Evolutionary conservation across 208 protist genomes (phyloP).

Genomic region (Trypanosoma brucei): DNA sequence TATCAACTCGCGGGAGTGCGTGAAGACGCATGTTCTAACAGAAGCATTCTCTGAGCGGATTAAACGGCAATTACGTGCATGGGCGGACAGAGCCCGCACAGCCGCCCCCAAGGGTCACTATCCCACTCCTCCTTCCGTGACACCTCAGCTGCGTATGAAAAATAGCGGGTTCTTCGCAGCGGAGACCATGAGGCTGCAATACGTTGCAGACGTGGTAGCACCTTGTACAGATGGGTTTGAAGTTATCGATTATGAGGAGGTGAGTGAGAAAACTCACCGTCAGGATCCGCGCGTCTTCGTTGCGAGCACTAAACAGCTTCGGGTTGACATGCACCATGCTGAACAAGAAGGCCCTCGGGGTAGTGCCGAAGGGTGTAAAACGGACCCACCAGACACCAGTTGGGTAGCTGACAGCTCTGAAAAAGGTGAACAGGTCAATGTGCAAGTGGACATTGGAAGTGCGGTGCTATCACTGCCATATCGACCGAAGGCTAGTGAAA

Average conservation of each 20-base stretch:
- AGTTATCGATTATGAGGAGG: neutral
- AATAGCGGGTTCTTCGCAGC: conserved; percentile 70
- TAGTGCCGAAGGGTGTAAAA: neutral
- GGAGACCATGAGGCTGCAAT: conserved; percentile 52
- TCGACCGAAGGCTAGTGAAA: conserved; percentile 49
- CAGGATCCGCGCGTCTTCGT: conserved; percentile 9
- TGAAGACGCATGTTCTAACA: conserved; percentile 70
- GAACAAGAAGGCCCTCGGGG: conserved; percentile 9
- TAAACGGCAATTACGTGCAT: conserved; percentile 34
- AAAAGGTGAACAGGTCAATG: conserved; percentile 38
- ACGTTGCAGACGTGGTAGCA: conserved; percentile 66
- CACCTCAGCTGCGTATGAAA: conserved; percentile 61
- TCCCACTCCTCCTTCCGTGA: conserved; percentile 52
- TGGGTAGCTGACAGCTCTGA: neutral
- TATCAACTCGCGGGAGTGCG: conserved; percentile 78
- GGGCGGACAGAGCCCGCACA: conserved; percentile 51
- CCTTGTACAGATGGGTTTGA: conserved; percentile 4
- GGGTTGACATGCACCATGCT: conserved; percentile 11
- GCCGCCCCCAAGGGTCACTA: conserved; percentile 50
- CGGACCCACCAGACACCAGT: neutral
- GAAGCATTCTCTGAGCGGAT: conserved; percentile 61
- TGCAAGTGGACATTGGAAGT: conserved; percentile 51
- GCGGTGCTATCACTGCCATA: conserved; percentile 44
- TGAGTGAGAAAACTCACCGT: neutral
- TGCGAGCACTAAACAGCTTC: conserved; percentile 12